phyloP scores from a whole-genome alignment of 805 yeast species.

The Candida adriatica region DNA sequence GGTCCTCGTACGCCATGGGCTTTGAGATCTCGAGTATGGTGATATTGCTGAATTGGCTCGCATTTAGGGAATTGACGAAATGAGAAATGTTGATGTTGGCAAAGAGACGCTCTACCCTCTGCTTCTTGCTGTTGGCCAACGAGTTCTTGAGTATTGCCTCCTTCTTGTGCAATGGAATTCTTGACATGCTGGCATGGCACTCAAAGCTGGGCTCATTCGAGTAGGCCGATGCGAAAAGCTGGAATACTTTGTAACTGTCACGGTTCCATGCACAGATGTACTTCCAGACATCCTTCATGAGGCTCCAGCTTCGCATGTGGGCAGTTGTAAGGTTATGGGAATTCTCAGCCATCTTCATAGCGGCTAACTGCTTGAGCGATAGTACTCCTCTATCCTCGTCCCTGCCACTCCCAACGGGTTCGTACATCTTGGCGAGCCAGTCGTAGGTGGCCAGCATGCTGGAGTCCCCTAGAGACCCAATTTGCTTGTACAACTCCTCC shows the following conservation, averaged over 20 bases:
- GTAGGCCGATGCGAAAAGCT: slow-evolving; percentile 24
- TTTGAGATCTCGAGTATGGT: slow-evolving; percentile 16
- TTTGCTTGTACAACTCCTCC: slow-evolving; percentile 8
- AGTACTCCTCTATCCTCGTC: slow-evolving; percentile 8
- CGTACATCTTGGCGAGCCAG: slow-evolving; percentile 14
- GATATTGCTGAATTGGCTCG: slow-evolving; percentile 12
- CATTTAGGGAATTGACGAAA: slow-evolving; percentile 11
- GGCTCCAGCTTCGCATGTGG: slow-evolving; percentile 21
- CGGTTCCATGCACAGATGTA: slow-evolving; percentile 22
- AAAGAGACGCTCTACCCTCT: slow-evolving; percentile 30
- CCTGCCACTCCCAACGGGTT: slow-evolving; percentile 2
- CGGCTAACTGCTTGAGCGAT: slow-evolving; percentile 21
- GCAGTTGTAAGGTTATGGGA: slow-evolving; percentile 14
- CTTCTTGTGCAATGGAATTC: slow-evolving; percentile 11
- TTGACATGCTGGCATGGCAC: slow-evolving; percentile 13
- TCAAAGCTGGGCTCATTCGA: slow-evolving; percentile 9
- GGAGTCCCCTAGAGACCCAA: slow-evolving; percentile 17
- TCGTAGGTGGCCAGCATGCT: slow-evolving; percentile 13
- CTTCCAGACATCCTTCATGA: slow-evolving; percentile 30
- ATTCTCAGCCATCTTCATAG: slow-evolving; percentile 23
- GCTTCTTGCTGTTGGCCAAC: slow-evolving; percentile 19
- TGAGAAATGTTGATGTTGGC: slow-evolving; percentile 18
- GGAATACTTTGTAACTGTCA: slow-evolving; percentile 26
- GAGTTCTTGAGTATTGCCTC: slow-evolving; percentile 13
- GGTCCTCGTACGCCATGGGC: slow-evolving; percentile 11